Evolutionary conservation across 345 rosid genomes (phyloP), one percentile per base, ranked within the genome.

Genomic region (Gossypium bickii): DNA sequence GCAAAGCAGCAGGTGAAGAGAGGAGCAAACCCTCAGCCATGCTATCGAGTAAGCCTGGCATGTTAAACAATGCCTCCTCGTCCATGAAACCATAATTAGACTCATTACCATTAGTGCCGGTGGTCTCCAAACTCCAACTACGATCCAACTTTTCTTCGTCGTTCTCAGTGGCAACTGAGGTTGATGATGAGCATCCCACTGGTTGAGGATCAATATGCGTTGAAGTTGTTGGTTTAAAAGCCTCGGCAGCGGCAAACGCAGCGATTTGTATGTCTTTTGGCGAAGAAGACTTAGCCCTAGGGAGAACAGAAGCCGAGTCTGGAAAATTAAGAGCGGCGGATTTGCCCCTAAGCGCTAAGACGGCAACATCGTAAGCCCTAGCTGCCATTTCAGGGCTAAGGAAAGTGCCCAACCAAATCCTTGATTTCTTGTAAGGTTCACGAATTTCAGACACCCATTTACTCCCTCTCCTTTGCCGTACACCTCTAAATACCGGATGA

Each of bases 321-420:
- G 76, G 71, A 8, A 78, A 81, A 27, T 81, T 81, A 0, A 81
- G 55, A 12, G 17, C 9, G 22, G 84, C 84, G 2, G 43, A 67
- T 10, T 76, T 63, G 0, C 84, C 84, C 24, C 74, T 61, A 3
- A 81, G 74, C 0, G 81, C 75, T 1, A 78, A 44, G n/a, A 79
- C 84, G 17, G 84, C 84, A 25, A 74, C 79, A 17, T 81, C 84
- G 16, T 81, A 71, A 16, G 84, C 84, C 79, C 79, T 59, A 67
- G 81, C 84, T 4, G 81, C 84, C 84, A 81, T 78, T 76, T 78
- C 81, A 0, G 84, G 75, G 8, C 16, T 64, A 1, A 55, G 13
- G 27, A 62, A 81, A 12, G 81, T 78, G 3, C 84, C 84, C 11
- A 81, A 22, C 84, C 81, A 81, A 16, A 81, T 76, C 34, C 84